These are phyloP conservation scores for Trichoderma gamsii DNA, from an alignment of 495 filamentous ascomycete species.

Conservation along the genomic window DNA sequence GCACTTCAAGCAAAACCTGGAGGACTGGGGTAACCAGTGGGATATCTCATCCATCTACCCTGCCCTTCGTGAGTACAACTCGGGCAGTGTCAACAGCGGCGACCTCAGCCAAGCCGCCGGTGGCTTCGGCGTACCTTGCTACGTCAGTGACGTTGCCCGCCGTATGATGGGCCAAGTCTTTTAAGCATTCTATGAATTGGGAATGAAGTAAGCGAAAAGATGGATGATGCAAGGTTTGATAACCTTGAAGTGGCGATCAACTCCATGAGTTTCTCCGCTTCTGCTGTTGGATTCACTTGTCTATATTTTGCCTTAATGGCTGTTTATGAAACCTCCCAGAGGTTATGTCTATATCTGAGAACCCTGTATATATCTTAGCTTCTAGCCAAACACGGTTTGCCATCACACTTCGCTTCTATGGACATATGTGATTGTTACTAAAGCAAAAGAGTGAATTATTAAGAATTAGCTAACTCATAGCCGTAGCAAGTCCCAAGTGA, in stretches of 20 bases:
- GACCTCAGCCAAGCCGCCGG: conserved; percentile 33
- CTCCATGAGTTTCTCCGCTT: not conserved
- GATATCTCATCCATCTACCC: conserved; percentile 34
- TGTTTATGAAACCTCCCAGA: not conserved
- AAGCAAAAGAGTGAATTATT: too few species aligned
- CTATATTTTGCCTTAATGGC: not conserved
- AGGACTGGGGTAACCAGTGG: conserved; percentile 27
- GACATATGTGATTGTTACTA: not conserved
- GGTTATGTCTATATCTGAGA: conserved; percentile 5
- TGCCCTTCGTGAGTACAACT: conserved; percentile 39
- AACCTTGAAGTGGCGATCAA: not conserved
- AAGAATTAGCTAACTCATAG: too few species aligned
- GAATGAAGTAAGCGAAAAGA: not conserved
- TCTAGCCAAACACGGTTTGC: not conserved
- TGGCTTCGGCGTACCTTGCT: conserved; percentile 26
- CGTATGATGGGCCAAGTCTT: conserved; percentile 32
- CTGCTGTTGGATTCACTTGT: not conserved
- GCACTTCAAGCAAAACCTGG: conserved; percentile 33
- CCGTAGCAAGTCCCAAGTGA: too few species aligned
- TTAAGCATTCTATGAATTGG: not conserved
- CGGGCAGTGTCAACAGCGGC: conserved; percentile 30
- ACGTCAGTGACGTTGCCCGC: conserved; percentile 37
- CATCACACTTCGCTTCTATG: not conserved
- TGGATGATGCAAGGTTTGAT: not conserved
- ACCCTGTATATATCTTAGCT: not conserved